A percentile compares a stretch with the other conserved stretches of the same genome.
Evolutionary conservation across 768 basidiomycete genomes (phyloP).

Genomic region (Kwoniella heveanensis): DNA sequence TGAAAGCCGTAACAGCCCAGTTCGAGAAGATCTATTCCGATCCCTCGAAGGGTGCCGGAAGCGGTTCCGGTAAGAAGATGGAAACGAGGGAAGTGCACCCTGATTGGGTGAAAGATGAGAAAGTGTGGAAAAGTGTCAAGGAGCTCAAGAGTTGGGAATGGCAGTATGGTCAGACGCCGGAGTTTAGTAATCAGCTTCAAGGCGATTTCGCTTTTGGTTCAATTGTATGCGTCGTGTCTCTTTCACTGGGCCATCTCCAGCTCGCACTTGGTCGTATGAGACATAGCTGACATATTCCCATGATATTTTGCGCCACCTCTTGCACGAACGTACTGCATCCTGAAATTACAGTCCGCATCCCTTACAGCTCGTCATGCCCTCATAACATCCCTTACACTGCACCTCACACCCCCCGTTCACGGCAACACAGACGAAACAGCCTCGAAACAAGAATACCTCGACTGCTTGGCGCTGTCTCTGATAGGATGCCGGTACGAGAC

Average conservation of each 20-base stretch:
- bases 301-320: too few species aligned
- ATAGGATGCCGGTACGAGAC: conserved; percentile 39
- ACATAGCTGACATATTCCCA: too few species aligned
- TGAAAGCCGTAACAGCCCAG: conserved; percentile 67
- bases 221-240: conserved; percentile 55
- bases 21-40: conserved; percentile 60
- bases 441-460: conserved; percentile 29
- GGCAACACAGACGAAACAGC: conserved; percentile 6
- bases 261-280: too few species aligned
- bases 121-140: conserved; percentile 69
- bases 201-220: conserved; percentile 58
- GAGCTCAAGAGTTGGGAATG: conserved; percentile 89
- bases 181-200: conserved; percentile 71
- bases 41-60: background rate
- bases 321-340: too few species aligned
- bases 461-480: conserved; percentile 32
- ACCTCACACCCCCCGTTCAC: conserved; percentile 18
- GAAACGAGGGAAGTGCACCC: conserved; percentile 59
- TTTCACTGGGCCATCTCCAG: too few species aligned
- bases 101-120: conserved; percentile 58
- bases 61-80: conserved; percentile 14
- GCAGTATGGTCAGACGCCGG: conserved; percentile 89
- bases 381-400: conserved; percentile 37
- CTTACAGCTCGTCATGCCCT: conserved; percentile 48
- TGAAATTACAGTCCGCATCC: conserved; percentile 27